Evolutionary conservation across 169 alveolate genomes (phyloP), one percentile per base, ranked within the genome.

Genomic region (Plasmodium inui): DNA sequence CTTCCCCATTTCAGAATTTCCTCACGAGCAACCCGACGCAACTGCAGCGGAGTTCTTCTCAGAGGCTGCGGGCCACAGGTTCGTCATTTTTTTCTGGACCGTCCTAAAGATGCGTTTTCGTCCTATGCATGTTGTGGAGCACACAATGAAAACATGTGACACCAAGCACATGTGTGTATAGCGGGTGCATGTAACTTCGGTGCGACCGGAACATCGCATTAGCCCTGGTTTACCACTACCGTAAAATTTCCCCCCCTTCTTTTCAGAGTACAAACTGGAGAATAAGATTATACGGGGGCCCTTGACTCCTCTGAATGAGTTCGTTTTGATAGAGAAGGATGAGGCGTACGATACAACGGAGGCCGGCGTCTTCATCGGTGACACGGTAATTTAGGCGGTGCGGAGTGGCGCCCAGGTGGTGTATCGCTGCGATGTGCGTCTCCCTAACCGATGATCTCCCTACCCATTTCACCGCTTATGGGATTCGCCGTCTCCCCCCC

Each of bases 281-380:
- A 89, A 80, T 89, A 89, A 70, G 46, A 57, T 70, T 41, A 89
- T 89, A 78, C 79, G 94, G 71, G 94, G 94, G 10, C 94, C 94
- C 12, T 34, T 89, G n/a, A 79, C 89, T 3, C 94, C 94, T 0
- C 32, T 89, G 32, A 89, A 89, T 28, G 94, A 89, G 44, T 89
- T 55, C 81, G 55, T 89, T 55, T 61, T 89, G 82, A 79, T 89
- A 4, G 78, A 89, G 46, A 89, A 89, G 55, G 73, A 89, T 67
- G 94, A 89, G 10, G 94, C 94, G 10, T 30, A 39, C 17, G 94
- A 89, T 26, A 89, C 94, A n/a, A 89, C 94, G 17, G 94, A 89
- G 32, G 26, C 90, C 0, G 94, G 94, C n/a, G 94, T 89, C 55
- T 89, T 89, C 72, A 89, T 89, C 71, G 94, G 94, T 26, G 90